Conservation (phyloP, 2,329 filamentous ascomycete species). For the Dendryphion nanum region DNA sequence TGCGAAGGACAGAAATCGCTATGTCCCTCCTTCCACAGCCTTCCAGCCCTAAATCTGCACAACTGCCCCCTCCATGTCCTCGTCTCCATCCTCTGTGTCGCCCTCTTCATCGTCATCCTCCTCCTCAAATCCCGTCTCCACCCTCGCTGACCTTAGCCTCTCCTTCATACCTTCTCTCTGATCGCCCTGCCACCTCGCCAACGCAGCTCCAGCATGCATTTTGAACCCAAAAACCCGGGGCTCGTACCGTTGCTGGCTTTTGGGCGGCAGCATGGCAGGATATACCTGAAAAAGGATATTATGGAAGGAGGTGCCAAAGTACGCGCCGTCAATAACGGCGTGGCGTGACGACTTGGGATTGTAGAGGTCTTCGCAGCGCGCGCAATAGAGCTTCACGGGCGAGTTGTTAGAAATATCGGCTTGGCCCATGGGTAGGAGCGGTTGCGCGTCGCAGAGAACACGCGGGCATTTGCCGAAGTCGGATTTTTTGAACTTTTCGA, state of each 20-base stretch:
- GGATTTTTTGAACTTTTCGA: constrained; percentile 97
- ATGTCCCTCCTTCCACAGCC: no score
- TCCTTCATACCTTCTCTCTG: constrained; percentile 80
- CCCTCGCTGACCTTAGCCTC: constrained; percentile 64
- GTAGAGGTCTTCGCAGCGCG: constrained; percentile 96
- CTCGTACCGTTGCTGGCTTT: constrained; percentile 81
- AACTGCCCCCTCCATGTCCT: constrained; percentile 39
- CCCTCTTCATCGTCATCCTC: constrained; percentile 61
- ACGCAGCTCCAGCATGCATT: constrained; percentile 83
- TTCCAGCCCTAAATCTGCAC: no score
- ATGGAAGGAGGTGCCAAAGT: constrained; percentile 97
- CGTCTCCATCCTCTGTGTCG: constrained; percentile 52
- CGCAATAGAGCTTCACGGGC: constrained; percentile 95
- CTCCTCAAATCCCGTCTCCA: constrained; percentile 79
- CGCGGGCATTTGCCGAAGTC: constrained; percentile 98
- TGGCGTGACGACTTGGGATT: constrained; percentile 98
- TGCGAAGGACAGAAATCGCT: no score
- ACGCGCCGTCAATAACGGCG: constrained; percentile 92
- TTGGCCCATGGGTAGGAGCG: constrained; percentile 90
- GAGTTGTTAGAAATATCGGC: constrained; percentile 85
- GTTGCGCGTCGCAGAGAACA: constrained; percentile 90
- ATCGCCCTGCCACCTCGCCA: constrained; percentile 87
- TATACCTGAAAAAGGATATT: constrained; percentile 99
- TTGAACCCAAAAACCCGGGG: constrained; percentile 94
- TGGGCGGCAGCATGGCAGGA: constrained; percentile 81